Conservation (phyloP, 345 rosid species). For the Ricinus communis region DNA sequence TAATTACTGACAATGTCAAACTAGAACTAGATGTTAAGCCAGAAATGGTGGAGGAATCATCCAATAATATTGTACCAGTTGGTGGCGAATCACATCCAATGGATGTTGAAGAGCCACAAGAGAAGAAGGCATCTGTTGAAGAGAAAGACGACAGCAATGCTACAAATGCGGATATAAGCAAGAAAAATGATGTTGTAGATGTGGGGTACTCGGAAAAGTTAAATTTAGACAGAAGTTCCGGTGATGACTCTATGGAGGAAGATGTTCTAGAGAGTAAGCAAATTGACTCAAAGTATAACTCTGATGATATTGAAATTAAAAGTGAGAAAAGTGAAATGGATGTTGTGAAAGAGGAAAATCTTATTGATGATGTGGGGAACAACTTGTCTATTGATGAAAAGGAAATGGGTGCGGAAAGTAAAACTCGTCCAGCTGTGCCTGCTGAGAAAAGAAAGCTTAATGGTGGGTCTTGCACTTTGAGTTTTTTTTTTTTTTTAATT, state of each 20-base stretch:
- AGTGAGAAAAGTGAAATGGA: slow-evolving; percentile 44
- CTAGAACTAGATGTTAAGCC: slow-evolving; percentile 90
- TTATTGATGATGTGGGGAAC: slow-evolving; percentile 47
- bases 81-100: slow-evolving; percentile 77
- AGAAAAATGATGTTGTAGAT: slow-evolving; percentile 64
- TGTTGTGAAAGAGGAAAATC: slow-evolving; percentile 46
- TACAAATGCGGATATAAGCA: slow-evolving; percentile 63
- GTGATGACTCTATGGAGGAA: slow-evolving; percentile 96
- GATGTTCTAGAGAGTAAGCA: slow-evolving; percentile 81
- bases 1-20: slow-evolving; percentile 95
- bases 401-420: slow-evolving; percentile 38
- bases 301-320: slow-evolving; percentile 54
- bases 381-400: slow-evolving; percentile 38
- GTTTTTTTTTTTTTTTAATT: not conserved
- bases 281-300: slow-evolving; percentile 57
- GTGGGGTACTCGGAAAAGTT: slow-evolving; percentile 81
- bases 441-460: slow-evolving; percentile 78
- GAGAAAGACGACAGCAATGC: slow-evolving; percentile 61
- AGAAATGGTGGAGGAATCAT: slow-evolving; percentile 81
- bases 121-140: slow-evolving; percentile 59
- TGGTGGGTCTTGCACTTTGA: slow-evolving; percentile 45
- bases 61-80: slow-evolving; percentile 51
- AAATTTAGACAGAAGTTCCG: slow-evolving; percentile 93
- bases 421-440: slow-evolving; percentile 34
- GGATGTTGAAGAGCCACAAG: slow-evolving; percentile 87